phyloP scores from a whole-genome alignment of 2,329 filamentous ascomycete species.

The Xylariaceae sp. region DNA sequence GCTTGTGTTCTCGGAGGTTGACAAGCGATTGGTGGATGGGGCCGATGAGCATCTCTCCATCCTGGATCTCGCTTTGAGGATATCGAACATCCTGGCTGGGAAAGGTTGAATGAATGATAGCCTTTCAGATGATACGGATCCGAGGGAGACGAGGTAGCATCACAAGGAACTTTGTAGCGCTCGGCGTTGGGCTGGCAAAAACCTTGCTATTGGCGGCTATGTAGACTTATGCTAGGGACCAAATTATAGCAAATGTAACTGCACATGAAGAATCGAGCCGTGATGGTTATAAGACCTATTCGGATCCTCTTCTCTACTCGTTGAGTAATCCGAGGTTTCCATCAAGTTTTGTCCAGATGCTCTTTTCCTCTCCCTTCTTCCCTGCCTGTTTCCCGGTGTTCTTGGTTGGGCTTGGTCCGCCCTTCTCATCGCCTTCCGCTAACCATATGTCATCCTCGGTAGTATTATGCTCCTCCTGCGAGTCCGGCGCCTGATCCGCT shows the following conservation, averaged over 20 bases:
- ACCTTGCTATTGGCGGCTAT: constrained; percentile 5
- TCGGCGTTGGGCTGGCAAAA: constrained; percentile 24
- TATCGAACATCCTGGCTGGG: constrained; percentile 71
- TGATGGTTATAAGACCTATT: not conserved
- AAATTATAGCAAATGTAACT: not conserved
- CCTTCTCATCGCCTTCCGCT: constrained; percentile 24
- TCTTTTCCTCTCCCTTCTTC: constrained; percentile 31
- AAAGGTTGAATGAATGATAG: constrained; percentile 30
- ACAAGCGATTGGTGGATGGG: constrained; percentile 92
- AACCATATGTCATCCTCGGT: constrained; percentile 26
- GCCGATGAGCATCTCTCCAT: constrained; percentile 94
- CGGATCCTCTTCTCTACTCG: constrained; percentile 17
- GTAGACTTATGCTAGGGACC: constrained; percentile 1
- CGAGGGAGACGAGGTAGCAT: not conserved
- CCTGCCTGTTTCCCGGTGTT: constrained; percentile 31
- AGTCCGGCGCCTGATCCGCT: constrained; percentile 25
- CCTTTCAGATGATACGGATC: not conserved
- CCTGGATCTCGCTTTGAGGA: constrained; percentile 79
- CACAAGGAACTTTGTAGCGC: constrained; percentile 11
- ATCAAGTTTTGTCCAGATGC: constrained; percentile 54
- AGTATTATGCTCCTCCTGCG: constrained; percentile 35
- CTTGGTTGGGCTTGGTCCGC: constrained; percentile 23
- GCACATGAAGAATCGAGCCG: not conserved
- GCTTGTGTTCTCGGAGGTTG: constrained; percentile 86
- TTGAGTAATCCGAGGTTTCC: constrained; percentile 57